phyloP scores from a whole-genome alignment of 1,284 basidiomycete genomes.

The Tilletia caries region DNA sequence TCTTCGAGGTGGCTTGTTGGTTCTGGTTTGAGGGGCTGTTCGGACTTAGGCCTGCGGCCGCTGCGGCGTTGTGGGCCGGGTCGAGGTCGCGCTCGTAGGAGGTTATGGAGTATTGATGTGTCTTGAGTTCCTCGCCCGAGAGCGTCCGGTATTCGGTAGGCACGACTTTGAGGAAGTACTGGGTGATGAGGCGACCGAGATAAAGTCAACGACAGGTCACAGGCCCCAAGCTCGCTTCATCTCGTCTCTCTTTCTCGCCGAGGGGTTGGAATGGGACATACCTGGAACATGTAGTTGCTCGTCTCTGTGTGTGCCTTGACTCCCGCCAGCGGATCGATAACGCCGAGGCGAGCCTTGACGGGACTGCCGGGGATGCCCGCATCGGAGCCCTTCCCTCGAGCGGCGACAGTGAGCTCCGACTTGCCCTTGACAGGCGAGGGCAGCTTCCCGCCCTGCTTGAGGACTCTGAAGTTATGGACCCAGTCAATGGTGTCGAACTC shows the following conservation, averaged over 20 bases:
- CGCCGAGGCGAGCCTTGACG: slow-evolving; percentile 2
- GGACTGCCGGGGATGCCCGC: not conserved
- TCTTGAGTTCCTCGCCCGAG: slow-evolving; percentile 59
- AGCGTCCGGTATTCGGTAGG: slow-evolving; percentile 41
- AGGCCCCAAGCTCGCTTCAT: slow-evolving; percentile 29
- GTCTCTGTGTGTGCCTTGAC: slow-evolving; percentile 61
- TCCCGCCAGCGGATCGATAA: slow-evolving; percentile 73
- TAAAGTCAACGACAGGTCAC: no score
- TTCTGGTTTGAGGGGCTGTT: slow-evolving; percentile 50
- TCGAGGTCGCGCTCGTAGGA: slow-evolving; percentile 82
- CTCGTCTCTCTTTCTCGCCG: not conserved
- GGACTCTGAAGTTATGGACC: not conserved
- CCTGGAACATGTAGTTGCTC: slow-evolving; percentile 53
- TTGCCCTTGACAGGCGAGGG: slow-evolving; percentile 5
- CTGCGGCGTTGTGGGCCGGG: slow-evolving; percentile 55
- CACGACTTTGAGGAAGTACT: slow-evolving; percentile 80
- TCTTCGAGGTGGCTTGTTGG: not conserved
- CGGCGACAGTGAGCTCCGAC: not conserved
- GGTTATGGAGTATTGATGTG: slow-evolving; percentile 89
- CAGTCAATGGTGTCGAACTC: slow-evolving; percentile 27
- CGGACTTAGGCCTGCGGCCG: slow-evolving; percentile 68
- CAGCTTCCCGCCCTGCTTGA: not conserved
- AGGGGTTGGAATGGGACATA: not conserved
- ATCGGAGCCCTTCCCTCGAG: not conserved
- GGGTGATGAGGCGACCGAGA: not conserved